Percentiles rank a stretch among this genome's conserved stretches.
phyloP scores from a whole-genome alignment of 768 basidiomycete genomes.

The Scleroderma citrinum region DNA sequence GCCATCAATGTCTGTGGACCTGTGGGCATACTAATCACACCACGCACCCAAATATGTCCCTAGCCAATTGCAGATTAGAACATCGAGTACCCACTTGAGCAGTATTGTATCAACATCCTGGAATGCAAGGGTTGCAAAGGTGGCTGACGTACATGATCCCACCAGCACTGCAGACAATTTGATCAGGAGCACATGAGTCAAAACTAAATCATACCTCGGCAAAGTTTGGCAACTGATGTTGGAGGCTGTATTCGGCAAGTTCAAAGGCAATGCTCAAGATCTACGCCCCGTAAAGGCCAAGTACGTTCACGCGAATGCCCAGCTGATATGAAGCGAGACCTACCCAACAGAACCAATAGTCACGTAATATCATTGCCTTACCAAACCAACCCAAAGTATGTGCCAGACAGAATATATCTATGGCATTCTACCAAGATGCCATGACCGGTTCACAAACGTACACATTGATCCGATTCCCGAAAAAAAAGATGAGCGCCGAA shows the following conservation, averaged over 20 bases:
- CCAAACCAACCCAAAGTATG: slow-evolving; percentile 88
- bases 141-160: slow-evolving; percentile 70
- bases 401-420: slow-evolving; percentile 84
- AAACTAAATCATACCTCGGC: slow-evolving; percentile 55
- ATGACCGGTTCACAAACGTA: background rate
- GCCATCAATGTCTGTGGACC: slow-evolving; percentile 8
- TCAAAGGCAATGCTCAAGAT: slow-evolving; percentile 86
- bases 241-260: slow-evolving; percentile 81
- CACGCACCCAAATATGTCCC: slow-evolving; percentile 72
- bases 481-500: slow-evolving; percentile 1
- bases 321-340: slow-evolving; percentile 12
- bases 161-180: slow-evolving; percentile 63
- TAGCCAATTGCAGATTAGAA: slow-evolving; percentile 83
- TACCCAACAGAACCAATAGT: slow-evolving; percentile 95
- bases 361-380: slow-evolving; percentile 83
- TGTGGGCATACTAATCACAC: slow-evolving; percentile 4
- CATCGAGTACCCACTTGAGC: slow-evolving; percentile 77
- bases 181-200: slow-evolving; percentile 13
- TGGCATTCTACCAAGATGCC: slow-evolving; percentile 47
- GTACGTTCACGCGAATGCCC: slow-evolving; percentile 8
- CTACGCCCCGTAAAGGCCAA: slow-evolving; percentile 30
- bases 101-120: slow-evolving; percentile 10
- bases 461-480: background rate
- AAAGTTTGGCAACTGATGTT: slow-evolving; percentile 86
- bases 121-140: slow-evolving; percentile 4